Evolutionary conservation across 495 filamentous ascomycete genomes (phyloP).

Genomic region (Lasiosphaeris hirsuta): DNA sequence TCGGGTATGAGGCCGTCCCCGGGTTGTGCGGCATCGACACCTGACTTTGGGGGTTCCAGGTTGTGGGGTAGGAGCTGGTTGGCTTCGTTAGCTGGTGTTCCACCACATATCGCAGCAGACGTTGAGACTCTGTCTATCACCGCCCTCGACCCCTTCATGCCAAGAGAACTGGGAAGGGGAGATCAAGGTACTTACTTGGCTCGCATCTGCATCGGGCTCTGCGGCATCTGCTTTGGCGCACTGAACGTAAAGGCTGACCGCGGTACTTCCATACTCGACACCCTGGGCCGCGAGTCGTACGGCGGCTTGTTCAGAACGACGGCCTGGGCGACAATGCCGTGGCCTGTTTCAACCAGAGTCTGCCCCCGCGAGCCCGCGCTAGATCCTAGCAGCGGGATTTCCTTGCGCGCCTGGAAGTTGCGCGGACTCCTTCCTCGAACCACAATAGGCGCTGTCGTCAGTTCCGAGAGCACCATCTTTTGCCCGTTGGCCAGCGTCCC

Average conservation of each 20-base stretch:
- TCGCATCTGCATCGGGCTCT: conserved; percentile 51
- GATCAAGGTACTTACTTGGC: conserved; percentile 43
- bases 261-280: conserved; percentile 47
- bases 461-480: conserved; percentile 66
- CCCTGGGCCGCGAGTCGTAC: conserved; percentile 43
- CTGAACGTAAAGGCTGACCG: conserved; percentile 53
- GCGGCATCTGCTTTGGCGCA: conserved; percentile 47
- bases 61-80: conserved; percentile 32
- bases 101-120: no score
- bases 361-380: conserved; percentile 64
- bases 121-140: not conserved
- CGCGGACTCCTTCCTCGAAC: conserved; percentile 74
- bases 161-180: no score
- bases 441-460: conserved; percentile 71
- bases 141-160: not conserved
- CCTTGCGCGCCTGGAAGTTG: conserved; percentile 75
- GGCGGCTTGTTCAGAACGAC: conserved; percentile 46
- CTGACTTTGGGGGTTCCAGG: conserved; percentile 39
- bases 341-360: conserved; percentile 45
- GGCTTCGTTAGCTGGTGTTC: conserved; percentile 14
- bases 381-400: conserved; percentile 69
- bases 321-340: conserved; percentile 46
- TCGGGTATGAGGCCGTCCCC: conserved; percentile 38
- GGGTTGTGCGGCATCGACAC: conserved; percentile 40
- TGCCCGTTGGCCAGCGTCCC: conserved; percentile 66